These are phyloP conservation scores for Litchi chinensis DNA, from an alignment of 345 rosid genomes.

Conservation along the genomic window DNA sequence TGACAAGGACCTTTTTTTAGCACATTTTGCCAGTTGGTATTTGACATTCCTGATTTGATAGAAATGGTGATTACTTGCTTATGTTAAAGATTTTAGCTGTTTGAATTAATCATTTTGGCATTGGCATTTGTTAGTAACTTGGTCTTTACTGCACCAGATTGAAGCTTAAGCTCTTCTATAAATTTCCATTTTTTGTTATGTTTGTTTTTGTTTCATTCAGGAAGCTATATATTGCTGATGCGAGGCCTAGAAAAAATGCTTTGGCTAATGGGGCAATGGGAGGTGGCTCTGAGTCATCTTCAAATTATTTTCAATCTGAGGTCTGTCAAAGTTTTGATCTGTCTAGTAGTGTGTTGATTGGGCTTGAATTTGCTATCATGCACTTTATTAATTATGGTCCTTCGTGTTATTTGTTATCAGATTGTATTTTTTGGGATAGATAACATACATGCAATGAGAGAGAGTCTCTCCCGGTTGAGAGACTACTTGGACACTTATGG, in stretches of 20 bases:
- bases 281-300: constrained; percentile 99
- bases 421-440: constrained; percentile 97
- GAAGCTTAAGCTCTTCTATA: not conserved
- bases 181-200: not conserved
- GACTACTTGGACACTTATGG: constrained; percentile 98
- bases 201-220: constrained; percentile 41
- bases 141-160: constrained; percentile 2
- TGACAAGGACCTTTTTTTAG: not conserved
- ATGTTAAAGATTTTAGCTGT: not conserved
- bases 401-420: constrained; percentile 42
- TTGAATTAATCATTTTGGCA: not conserved
- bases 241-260: constrained; percentile 98
- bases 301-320: constrained; percentile 94
- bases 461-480: constrained; percentile 92
- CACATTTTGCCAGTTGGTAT: not conserved
- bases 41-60: not conserved
- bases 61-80: not conserved
- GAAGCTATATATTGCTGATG: constrained; percentile 96
- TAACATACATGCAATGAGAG: constrained; percentile 99
- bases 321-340: constrained; percentile 48
- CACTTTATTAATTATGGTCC: constrained; percentile 22
- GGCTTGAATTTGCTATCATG: constrained; percentile 14
- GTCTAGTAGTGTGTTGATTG: constrained; percentile 23
- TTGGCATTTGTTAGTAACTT: not conserved
- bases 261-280: constrained; percentile 99